These are phyloP conservation scores for Calonectria pseudoturangicola DNA, from an alignment of 2,329 filamentous ascomycete species.

Conservation along the genomic window DNA sequence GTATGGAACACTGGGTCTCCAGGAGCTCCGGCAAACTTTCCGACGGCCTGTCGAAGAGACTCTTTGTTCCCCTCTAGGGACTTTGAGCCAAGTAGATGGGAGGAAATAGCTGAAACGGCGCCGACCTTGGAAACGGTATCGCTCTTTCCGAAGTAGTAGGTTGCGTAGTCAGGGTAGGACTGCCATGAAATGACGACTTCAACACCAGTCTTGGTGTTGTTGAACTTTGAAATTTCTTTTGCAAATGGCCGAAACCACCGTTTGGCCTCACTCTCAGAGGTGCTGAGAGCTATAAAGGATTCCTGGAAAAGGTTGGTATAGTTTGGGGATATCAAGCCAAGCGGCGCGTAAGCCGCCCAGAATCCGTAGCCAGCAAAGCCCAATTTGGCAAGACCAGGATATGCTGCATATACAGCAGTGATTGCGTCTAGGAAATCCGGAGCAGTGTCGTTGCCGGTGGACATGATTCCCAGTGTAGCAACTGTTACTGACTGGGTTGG, in stretches of 20 bases:
- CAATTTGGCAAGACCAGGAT: not conserved
- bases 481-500: conserved; percentile 4
- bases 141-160: not conserved
- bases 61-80: not conserved
- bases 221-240: not conserved
- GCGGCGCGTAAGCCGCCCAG: not conserved
- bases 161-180: conserved; percentile 5
- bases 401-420: conserved; percentile 3
- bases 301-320: conserved; percentile 4
- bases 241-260: not conserved
- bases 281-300: conserved; percentile 1
- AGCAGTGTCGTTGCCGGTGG: not conserved
- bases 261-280: not conserved
- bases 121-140: not conserved
- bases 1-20: not conserved
- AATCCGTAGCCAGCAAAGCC: conserved; percentile 3
- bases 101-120: not conserved
- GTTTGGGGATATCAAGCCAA: not conserved
- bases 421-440: not conserved
- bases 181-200: conserved; percentile 1
- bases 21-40: not conserved
- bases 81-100: not conserved
- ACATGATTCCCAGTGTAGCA: not conserved
- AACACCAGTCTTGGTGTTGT: conserved; percentile 2
- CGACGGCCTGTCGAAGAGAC: not conserved